Percentiles rank a stretch among this genome's conserved stretches.
Conservation (phyloP, 2,329 filamentous ascomycete species). For the Xylariaceae sp. region DNA sequence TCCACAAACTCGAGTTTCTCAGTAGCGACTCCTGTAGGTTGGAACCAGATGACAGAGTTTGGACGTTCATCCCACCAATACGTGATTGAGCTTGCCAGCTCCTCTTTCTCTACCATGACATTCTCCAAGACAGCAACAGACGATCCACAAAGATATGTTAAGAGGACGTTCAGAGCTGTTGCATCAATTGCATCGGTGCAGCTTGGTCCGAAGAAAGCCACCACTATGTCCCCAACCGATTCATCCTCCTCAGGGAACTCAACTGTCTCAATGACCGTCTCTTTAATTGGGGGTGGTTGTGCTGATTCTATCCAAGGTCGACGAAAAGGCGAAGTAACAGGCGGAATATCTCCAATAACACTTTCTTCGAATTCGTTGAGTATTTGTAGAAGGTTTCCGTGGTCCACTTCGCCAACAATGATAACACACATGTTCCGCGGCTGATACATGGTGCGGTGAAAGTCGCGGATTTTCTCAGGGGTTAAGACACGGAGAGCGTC, state of each 20-base stretch:
- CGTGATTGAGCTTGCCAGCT: slow-evolving; percentile 84
- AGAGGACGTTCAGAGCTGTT: slow-evolving; percentile 77
- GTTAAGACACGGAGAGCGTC: slow-evolving; percentile 86
- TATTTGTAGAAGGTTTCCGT: slow-evolving; percentile 78
- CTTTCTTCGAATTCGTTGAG: slow-evolving; percentile 88
- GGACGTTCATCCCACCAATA: slow-evolving; percentile 82
- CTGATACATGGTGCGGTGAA: slow-evolving; percentile 97
- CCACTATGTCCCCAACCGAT: slow-evolving; percentile 83
- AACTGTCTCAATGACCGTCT: slow-evolving; percentile 77
- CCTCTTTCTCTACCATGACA: slow-evolving; percentile 88
- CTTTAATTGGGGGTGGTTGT: slow-evolving; percentile 72
- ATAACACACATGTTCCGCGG: slow-evolving; percentile 92
- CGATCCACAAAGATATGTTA: slow-evolving; percentile 89
- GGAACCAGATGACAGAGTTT: slow-evolving; percentile 83
- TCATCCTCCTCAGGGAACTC: slow-evolving; percentile 98
- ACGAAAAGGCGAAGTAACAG: slow-evolving; percentile 75
- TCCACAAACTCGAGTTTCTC: slow-evolving; percentile 85
- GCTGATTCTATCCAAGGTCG: slow-evolving; percentile 91
- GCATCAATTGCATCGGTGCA: slow-evolving; percentile 72
- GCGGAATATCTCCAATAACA: slow-evolving; percentile 81
- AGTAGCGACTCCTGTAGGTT: slow-evolving; percentile 84
- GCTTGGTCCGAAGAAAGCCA: slow-evolving; percentile 86
- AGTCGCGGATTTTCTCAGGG: slow-evolving; percentile 88
- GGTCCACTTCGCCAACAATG: slow-evolving; percentile 89
- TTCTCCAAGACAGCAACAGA: slow-evolving; percentile 94